phyloP scores from a whole-genome alignment of 805 yeast genomes.

The Candida insectorum region DNA sequence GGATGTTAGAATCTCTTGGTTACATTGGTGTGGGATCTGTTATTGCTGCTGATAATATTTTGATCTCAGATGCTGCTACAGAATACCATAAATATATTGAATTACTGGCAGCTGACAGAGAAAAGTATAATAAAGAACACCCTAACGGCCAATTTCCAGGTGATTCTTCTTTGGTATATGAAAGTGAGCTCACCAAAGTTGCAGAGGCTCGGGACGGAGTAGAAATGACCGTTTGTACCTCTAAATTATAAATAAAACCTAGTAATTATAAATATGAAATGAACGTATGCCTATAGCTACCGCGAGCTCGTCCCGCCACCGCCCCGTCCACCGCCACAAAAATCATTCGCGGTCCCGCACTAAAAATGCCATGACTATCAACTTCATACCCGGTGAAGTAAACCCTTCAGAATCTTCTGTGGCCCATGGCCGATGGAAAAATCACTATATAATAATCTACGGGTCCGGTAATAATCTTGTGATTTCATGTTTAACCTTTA shows the following conservation, averaged over 20 bases:
- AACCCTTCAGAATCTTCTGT: conserved; percentile 54
- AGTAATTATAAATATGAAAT: too few species aligned
- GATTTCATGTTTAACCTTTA: conserved; percentile 23
- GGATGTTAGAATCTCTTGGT: conserved; percentile 38
- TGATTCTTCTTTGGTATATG: conserved; percentile 32
- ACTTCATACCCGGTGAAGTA: conserved; percentile 85
- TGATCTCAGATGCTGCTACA: conserved; percentile 33
- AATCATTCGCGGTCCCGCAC: too few species aligned
- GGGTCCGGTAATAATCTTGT: conserved; percentile 88
- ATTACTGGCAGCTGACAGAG: conserved; percentile 34
- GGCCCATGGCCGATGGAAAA: conserved; percentile 63
- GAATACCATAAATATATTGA: conserved; percentile 38
- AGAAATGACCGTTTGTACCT: too few species aligned
- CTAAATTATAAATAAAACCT: too few species aligned
- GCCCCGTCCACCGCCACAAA: too few species aligned
- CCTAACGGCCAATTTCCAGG: conserved; percentile 23
- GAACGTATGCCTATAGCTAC: too few species aligned
- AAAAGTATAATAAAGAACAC: conserved; percentile 27
- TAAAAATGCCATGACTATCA: conserved; percentile 62
- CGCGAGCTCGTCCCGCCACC: too few species aligned
- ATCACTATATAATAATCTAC: conserved; percentile 62
- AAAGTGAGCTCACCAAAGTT: neutral
- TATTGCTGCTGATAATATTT: conserved; percentile 38
- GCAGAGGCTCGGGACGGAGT: too few species aligned
- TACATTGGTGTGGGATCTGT: conserved; percentile 37